Base-by-base conservation (phyloP, 352 stramenopile genomes). In the Plasmopara halstedii region DNA sequence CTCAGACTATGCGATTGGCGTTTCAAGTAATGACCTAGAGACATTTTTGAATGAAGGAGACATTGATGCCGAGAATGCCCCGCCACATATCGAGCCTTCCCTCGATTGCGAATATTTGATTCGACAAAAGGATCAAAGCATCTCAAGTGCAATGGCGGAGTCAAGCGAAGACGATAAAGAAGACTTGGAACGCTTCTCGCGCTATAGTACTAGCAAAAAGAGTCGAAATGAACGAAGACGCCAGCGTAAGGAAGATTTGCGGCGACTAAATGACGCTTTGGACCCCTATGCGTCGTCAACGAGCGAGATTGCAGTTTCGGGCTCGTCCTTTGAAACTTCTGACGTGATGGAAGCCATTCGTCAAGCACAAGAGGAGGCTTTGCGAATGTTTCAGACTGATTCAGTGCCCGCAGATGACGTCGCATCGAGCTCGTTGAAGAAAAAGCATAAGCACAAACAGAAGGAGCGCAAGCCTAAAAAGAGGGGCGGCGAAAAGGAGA, bases 271-370 rank as follows among this genome's bases (percentile, higher is more conserved):
- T 32, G 50, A 41, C 11, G 50, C 62, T n/a, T 41, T 76, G 6
- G 59, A 52, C 8, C 26, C 48, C 43, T 46, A 38, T n/a, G 19
- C 26, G 40, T 9, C 46, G 13, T 33, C 53, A 0, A 10, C 39
- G 3, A 37, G 13, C 42, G 18, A 36, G 17, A 43, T 48, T 25
- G 38, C 34, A 36, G 35, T 20, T 4, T 33, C 50, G 5, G 31
- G 46, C 19, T 51, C 46, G 5, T 65, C 57, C 2, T 53, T 68
- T 26, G 58, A 40, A 9, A 81, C 53, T 31, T 56, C 56, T 6
- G 66, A 83, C 25, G 71, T 91, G 35, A 50, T 88, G 33, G 79
- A 79, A 14, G 75, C 79, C 11, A 88, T 91, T 41, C 70, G 66
- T 14, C 59, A 75, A 35, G 79, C 79, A 0, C 62, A 88, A 36